Conservation (phyloP, 2,329 filamentous ascomycete genomes). For the Neonectria punicea region DNA sequence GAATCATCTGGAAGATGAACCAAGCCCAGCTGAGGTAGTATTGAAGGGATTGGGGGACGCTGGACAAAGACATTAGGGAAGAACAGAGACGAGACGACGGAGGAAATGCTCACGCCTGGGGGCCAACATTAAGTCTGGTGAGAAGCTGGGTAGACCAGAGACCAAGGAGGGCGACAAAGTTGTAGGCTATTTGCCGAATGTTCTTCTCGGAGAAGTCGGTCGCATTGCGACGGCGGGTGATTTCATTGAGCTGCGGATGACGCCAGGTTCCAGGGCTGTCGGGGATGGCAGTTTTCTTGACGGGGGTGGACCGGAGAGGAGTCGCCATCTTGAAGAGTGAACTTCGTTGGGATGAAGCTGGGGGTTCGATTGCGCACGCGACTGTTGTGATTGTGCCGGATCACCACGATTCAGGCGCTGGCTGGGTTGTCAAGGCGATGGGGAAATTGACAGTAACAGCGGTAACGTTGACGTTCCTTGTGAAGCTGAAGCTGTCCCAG, state of each 20-base stretch:
- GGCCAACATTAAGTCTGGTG: constrained; percentile 49
- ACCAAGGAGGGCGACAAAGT: constrained; percentile 61
- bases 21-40: constrained; percentile 57
- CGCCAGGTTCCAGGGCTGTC: constrained; percentile 85
- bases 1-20: constrained; percentile 63
- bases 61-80: constrained; percentile 40
- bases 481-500: constrained; percentile 12
- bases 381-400: background rate
- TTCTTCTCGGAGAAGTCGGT: constrained; percentile 84
- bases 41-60: constrained; percentile 47
- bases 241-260: constrained; percentile 89
- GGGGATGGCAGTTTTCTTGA: constrained; percentile 53
- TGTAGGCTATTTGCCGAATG: constrained; percentile 75
- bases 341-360: background rate
- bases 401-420: background rate
- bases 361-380: background rate
- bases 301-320: constrained; percentile 50
- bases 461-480: background rate
- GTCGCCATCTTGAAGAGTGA: constrained; percentile 43
- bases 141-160: constrained; percentile 51
- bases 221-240: constrained; percentile 81
- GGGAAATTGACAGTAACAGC: background rate
- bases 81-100: background rate
- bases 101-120: constrained; percentile 51
- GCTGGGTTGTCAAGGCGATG: constrained; percentile 2